A percentile compares a stretch with the other conserved stretches of the same genome.
These are phyloP conservation scores for Rhodotorula sp. DNA, from an alignment of 1,284 basidiomycete species.

Conservation along the genomic window DNA sequence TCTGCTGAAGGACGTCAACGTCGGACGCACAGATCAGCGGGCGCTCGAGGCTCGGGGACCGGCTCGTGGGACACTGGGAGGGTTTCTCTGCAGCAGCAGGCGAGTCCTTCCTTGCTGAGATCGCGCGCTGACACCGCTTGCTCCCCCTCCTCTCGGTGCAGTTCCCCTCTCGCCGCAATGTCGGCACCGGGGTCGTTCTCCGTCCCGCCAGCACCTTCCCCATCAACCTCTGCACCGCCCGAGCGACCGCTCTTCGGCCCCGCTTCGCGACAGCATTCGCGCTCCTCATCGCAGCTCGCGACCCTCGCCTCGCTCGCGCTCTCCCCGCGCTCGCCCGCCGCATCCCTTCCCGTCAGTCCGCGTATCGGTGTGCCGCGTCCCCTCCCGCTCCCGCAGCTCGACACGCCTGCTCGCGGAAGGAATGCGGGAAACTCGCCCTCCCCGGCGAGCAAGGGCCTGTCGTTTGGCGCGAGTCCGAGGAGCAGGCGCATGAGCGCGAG, in stretches of 20 bases:
- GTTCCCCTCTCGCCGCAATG: background rate
- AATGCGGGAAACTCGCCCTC: no score
- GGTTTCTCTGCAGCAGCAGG: no score
- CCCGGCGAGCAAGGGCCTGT: background rate
- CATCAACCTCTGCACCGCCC: background rate
- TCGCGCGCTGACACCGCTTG: background rate
- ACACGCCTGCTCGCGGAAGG: background rate
- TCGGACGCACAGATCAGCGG: no score
- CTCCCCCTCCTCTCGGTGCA: background rate
- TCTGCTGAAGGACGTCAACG: no score
- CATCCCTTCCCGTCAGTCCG: background rate
- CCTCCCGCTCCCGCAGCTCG: background rate
- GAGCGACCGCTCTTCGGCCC: conserved; percentile 3
- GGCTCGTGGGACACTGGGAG: no score
- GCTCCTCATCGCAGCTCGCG: conserved; percentile 36
- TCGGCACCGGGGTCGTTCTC: background rate
- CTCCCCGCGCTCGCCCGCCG: background rate
- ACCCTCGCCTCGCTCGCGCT: conserved; percentile 22
- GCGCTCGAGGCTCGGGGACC: no score
- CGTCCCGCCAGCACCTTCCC: background rate
- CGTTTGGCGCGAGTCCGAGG: background rate
- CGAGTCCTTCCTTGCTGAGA: background rate
- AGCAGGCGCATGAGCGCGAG: background rate
- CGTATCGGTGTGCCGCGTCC: background rate
- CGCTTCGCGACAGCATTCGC: conserved; percentile 27